Evolutionary conservation across 495 filamentous ascomycete species (phyloP), one percentile per base, ranked within the genome.

Genomic region (Neurospora tetraspora): DNA sequence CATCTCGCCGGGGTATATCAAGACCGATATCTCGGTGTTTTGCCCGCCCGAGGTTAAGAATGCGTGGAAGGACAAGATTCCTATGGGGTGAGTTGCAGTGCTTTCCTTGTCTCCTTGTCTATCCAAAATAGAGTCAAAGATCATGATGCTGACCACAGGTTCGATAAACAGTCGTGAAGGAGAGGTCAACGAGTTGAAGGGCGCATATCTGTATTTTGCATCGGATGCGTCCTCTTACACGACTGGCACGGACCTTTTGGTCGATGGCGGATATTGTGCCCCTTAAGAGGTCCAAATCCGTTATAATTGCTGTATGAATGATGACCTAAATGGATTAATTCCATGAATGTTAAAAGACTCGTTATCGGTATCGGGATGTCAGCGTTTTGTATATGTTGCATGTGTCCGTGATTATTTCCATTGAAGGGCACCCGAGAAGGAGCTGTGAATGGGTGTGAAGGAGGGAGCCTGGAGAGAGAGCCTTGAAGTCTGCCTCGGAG

Each of bases 1-100:
- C 31, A 82, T 97, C 39, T 94, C 91, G 4, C 94, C 94, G 2
- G 94, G 94, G 5, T 97, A 96, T 79, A 96, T 97, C 73, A 88
- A 87, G 34, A 97, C 93, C 1, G 93, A 93, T 76, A 91, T 97
- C 76, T 92, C 91, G 42, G 83, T 85, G 74, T 97, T 94, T 76
- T 88, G 92, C 9, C 84, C 90, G 0, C 76, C 87, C 42, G 90
- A 92, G 74, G 90, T 87, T 1, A 94, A 94, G 85, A 85, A 87
- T 4, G 86, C 92, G 68, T 94, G 92, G 90, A 88, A 86, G 74
- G 88, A 90, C 72, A 94, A 93, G 85, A 95, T 91, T 42, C 94
- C 93, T 11, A 91, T 97, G 91, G 92, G 92, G 86, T 89, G 75
- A 77, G 85, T 83, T 69, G 34, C 5, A 9, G 16, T 16, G 39